Base-by-base conservation (phyloP, 768 basidiomycete genomes). In the Krasilnikovozyma curviuscula region DNA sequence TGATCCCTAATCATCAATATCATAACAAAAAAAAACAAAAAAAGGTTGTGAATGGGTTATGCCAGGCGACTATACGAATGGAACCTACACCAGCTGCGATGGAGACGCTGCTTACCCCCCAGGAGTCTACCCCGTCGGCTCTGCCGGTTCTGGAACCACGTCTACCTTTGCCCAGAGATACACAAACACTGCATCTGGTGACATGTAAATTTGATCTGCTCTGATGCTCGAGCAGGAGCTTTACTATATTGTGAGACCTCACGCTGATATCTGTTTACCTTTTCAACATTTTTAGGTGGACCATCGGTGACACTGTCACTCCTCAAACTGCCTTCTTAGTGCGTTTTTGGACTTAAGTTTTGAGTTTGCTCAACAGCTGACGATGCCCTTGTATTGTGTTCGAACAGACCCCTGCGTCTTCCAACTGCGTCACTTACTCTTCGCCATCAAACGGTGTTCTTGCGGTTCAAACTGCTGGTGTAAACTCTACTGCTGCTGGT, bases 61-160 rank as follows among this genome's bases (percentile, higher is more conserved):
- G 43, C 44, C 49, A 3, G 62, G 63, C 35, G 63, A 67, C 57
- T 67, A 66, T 58, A 55, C 56, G 32, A 19, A 54, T 7, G 56
- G 59, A 30, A 33, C 38, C n/a, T 46, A 46, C 44, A 52, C 44
- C 14, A 54, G 55, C n/a, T 72, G 70, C 59, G 55, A 66, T 14
- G 70, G 60, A 41, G 68, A 69, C 50, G 52, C 66, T 40, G 65
- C 65, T 49, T 54, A 40, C 44, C 46, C 67, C 23, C 67, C 67
- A 32, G 66, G 66, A 24, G 63, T 70, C 37, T 70, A 70, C 55
- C 64, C 69, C 4, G 59, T 67, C 16, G 78, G 76, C 0, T 56
- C 73, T 5, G 67, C 69, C 7, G 74, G 78, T 16, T 46, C 42
- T 32, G 63, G 63, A 13, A 57, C 57, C 25, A 64, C 61, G 46